phyloP scores from a whole-genome alignment of 768 basidiomycete species.

The Tephrocybe sp. region DNA sequence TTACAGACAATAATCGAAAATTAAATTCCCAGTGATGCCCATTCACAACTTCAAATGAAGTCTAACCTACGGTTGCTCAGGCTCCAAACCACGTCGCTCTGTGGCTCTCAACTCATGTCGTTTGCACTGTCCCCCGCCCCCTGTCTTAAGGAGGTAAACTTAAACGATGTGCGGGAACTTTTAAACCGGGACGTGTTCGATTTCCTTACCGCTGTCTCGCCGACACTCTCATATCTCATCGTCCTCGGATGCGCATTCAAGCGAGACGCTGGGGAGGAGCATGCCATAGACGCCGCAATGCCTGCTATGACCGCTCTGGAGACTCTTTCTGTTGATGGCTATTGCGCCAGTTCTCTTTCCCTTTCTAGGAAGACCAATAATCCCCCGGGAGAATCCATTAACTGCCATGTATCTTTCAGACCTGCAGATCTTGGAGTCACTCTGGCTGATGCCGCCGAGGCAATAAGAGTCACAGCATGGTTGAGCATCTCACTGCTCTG shows the following conservation, averaged over 20 bases:
- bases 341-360: not conserved
- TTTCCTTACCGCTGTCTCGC: slow-evolving; percentile 3
- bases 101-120: slow-evolving; percentile 3
- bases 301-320: not conserved
- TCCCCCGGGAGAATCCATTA: not conserved
- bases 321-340: not conserved
- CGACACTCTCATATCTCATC: not conserved
- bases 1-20: not conserved
- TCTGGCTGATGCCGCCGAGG: not conserved
- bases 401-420: not conserved
- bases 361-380: not conserved
- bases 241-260: not conserved
- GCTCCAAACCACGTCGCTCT: not conserved
- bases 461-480: slow-evolving; percentile 2
- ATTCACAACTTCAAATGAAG: not conserved
- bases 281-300: slow-evolving; percentile 6
- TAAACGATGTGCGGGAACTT: not conserved
- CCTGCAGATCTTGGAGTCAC: not conserved
- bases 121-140: not conserved
- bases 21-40: not conserved
- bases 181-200: not conserved
- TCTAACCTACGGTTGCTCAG: not conserved
- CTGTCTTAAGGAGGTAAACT: not conserved
- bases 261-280: not conserved
- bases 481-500: not conserved